Base-by-base conservation (phyloP, 805 yeast genomes). In the Yarrowia osloensis region DNA sequence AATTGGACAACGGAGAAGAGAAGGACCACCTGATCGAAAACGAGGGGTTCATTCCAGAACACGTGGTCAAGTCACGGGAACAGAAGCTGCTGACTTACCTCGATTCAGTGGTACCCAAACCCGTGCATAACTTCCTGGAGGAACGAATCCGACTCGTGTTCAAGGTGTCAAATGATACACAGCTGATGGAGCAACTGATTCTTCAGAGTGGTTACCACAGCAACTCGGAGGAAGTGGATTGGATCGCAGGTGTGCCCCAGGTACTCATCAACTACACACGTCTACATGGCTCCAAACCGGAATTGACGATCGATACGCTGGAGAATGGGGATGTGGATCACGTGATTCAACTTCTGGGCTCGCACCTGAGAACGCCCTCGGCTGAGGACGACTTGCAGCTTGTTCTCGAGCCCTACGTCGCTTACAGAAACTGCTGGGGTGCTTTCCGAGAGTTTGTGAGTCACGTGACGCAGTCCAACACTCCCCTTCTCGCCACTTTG, bases 81-180 rank as follows among this genome's bases (percentile, higher is more conserved):
- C 49, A 28, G 0, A 57, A 40, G 19, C 37, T 57, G 4, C 49
- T 57, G 39, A 11, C 19, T 1, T 40, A 39, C 28, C 47, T 57
- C 37, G 49, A 57, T 21, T 24, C 49, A 9, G 63, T 57, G 28
- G 63, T 57, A 3, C 37, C 49, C 4, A 37, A 35, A 8, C 63
- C 63, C 0, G 63, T 57, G 11, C 15, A 19, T 28, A 57, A 40
- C 63, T 57, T 57, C 29, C 19, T 57, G 49, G 49, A 57, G 37
- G 63, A 57, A 24, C 35, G 63, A 40, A 57, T 57, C 28, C 49
- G 63, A 7, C 37, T 57, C 9, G 63, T 57, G 37, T 57, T 39
- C 28, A n/a, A 57, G 15, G 49, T 37, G 28, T 39, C 63, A 19
- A n/a, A 29, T 28, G 49, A 57, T 22, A 26, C 63, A 2, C 33